A percentile compares a stretch with the other conserved stretches of the same genome.
phyloP scores from a whole-genome alignment of 1,284 basidiomycete genomes.

The Ceratobasidium sp. region DNA sequence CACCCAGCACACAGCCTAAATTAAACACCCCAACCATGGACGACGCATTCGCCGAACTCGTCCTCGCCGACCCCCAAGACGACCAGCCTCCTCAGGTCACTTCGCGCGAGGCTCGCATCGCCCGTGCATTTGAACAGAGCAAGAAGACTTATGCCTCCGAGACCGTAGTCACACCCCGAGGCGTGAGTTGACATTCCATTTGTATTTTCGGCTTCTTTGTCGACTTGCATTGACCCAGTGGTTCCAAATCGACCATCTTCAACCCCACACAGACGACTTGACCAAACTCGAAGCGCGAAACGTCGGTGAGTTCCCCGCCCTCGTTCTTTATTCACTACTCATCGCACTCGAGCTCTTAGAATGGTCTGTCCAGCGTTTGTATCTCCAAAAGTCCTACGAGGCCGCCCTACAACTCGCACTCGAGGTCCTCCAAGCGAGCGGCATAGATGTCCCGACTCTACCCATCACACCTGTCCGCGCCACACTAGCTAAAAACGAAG shows the following conservation, averaged over 20 bases:
- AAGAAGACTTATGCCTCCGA: constrained; percentile 42
- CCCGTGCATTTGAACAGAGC: constrained; percentile 43
- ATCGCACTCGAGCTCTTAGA: constrained; percentile 34
- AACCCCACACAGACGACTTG: not conserved
- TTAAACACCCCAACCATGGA: constrained; percentile 34
- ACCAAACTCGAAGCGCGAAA: constrained; percentile 29
- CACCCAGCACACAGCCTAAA: not conserved
- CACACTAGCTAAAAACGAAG: constrained; percentile 23
- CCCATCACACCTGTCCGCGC: not conserved
- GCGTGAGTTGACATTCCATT: constrained; percentile 37
- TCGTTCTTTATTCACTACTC: not conserved
- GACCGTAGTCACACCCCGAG: constrained; percentile 39
- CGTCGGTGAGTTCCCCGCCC: constrained; percentile 8
- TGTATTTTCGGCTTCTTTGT: constrained; percentile 6
- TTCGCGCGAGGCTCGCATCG: constrained; percentile 43
- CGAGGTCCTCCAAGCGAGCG: constrained; percentile 34
- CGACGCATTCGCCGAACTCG: constrained; percentile 25
- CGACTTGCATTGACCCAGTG: constrained; percentile 15
- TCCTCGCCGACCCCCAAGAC: constrained; percentile 35
- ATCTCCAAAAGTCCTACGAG: constrained; percentile 40
- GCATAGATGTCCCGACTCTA: not conserved
- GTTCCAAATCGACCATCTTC: constrained; percentile 23
- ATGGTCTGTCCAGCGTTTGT: constrained; percentile 42
- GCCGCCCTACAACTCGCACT: constrained; percentile 37
- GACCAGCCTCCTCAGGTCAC: constrained; percentile 2